These are phyloP conservation scores for Aureobasidium sp. DNA, from an alignment of 2,329 filamentous ascomycete genomes.

Conservation along the genomic window DNA sequence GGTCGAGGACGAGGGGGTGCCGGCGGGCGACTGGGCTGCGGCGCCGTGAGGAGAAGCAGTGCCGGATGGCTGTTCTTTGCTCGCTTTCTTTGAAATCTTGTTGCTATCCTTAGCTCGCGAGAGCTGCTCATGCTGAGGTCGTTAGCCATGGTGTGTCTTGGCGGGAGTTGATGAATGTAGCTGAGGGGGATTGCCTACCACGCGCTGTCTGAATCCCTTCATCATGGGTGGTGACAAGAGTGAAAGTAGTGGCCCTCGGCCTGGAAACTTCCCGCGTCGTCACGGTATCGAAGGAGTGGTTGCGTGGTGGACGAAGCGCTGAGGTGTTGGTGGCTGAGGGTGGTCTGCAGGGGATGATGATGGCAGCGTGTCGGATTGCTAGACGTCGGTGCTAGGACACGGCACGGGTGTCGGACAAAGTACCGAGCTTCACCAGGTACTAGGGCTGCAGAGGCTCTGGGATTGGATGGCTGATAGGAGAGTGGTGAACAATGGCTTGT, in stretches of 20 bases:
- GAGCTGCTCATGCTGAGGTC: conserved; percentile 64
- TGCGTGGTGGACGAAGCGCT: neutral
- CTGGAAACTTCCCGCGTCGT: neutral
- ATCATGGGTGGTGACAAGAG: conserved; percentile 41
- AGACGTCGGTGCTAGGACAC: neutral
- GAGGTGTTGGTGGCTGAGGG: neutral
- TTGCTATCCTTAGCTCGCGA: conserved; percentile 84
- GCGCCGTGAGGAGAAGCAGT: conserved; percentile 65
- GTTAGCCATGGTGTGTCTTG: conserved; percentile 8
- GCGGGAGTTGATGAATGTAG: conserved; percentile 33
- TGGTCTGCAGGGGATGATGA: conserved; percentile 9
- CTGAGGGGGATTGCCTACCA: conserved; percentile 55
- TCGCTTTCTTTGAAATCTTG: conserved; percentile 57
- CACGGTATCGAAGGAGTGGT: conserved; percentile 1
- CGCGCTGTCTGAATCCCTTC: conserved; percentile 96
- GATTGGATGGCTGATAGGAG: neutral
- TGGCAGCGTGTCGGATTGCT: neutral
- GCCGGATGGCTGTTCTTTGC: conserved; percentile 42
- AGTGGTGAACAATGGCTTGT: conserved; percentile 4
- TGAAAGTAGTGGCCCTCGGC: neutral
- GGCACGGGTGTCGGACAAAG: neutral
- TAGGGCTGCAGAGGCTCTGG: neutral
- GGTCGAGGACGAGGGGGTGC: conserved; percentile 81
- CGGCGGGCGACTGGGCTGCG: conserved; percentile 48
- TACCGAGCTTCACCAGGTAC: neutral